Conservation (phyloP, 75 land plant genomes). For the Pinus tabuliformis region DNA sequence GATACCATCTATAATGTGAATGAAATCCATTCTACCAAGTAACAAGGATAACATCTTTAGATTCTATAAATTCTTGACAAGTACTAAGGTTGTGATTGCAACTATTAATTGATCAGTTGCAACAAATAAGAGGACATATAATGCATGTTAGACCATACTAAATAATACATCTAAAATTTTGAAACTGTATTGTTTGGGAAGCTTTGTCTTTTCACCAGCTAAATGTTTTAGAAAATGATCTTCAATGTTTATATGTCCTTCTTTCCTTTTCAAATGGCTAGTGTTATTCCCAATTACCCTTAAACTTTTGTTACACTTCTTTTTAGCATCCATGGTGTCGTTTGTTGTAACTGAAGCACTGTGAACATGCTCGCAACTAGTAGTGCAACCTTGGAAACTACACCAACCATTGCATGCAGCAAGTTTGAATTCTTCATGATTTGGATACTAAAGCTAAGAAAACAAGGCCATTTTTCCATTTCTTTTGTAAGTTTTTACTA, state of each 20-base stretch:
- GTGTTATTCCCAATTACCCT: not conserved
- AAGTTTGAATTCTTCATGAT: slow-evolving; percentile 31
- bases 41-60: not conserved
- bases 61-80: not conserved
- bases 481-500: slow-evolving; percentile 11
- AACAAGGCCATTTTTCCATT: slow-evolving; percentile 16
- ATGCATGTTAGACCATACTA: slow-evolving; percentile 3
- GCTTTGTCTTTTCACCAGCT: not conserved
- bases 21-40: not conserved
- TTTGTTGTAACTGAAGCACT: slow-evolving; percentile 38
- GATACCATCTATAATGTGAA: not conserved
- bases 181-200: not conserved
- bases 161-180: slow-evolving; percentile 4
- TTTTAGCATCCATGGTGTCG: not conserved
- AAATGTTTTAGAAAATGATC: not conserved
- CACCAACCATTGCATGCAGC: slow-evolving; percentile 29
- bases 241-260: not conserved
- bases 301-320: not conserved
- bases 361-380: slow-evolving; percentile 61
- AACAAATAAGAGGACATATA: not conserved
- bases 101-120: not conserved
- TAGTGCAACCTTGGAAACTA: slow-evolving; percentile 45
- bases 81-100: not conserved
- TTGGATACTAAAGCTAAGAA: slow-evolving; percentile 24
- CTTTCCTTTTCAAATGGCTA: not conserved